phyloP scores from a whole-genome alignment of 768 basidiomycete genomes.

The Hemileccinum impolitum region DNA sequence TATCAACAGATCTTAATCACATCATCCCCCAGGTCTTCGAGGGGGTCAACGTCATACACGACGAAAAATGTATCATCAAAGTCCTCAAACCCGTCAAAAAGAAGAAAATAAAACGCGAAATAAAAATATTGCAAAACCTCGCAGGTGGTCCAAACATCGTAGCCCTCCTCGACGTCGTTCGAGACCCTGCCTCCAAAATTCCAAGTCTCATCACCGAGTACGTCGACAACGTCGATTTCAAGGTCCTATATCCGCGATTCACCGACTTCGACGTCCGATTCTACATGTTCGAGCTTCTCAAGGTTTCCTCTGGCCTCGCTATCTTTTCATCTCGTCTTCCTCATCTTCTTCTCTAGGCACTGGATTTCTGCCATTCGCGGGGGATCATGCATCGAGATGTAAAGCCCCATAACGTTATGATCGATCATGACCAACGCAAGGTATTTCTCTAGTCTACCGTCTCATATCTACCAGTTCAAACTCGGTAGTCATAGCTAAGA shows the following conservation, averaged over 20 bases:
- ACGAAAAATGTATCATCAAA: slow-evolving; percentile 97
- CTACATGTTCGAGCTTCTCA: slow-evolving; percentile 96
- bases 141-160: slow-evolving; percentile 96
- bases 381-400: slow-evolving; percentile 99
- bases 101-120: slow-evolving; percentile 99
- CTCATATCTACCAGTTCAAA: slow-evolving; percentile 13
- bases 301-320: slow-evolving; percentile 44
- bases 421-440: slow-evolving; percentile 95
- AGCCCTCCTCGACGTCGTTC: slow-evolving; percentile 89
- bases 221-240: slow-evolving; percentile 97
- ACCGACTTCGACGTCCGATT: slow-evolving; percentile 93
- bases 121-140: slow-evolving; percentile 96
- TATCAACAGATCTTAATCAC: slow-evolving; percentile 13
- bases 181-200: slow-evolving; percentile 94
- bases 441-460: slow-evolving; percentile 38
- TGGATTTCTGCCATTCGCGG: slow-evolving; percentile 97
- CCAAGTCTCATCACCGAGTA: slow-evolving; percentile 97
- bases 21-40: slow-evolving; percentile 69
- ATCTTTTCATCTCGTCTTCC: neutral
- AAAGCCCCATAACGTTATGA: slow-evolving; percentile 99
- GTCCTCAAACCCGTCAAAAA: slow-evolving; percentile 99
- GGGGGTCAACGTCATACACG: slow-evolving; percentile 85
- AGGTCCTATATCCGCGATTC: slow-evolving; percentile 92
- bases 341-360: slow-evolving; percentile 49
- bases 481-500: slow-evolving; percentile 57